Base-by-base conservation (phyloP, 2,329 filamentous ascomycete species). In the Blumeriella jaapii region DNA sequence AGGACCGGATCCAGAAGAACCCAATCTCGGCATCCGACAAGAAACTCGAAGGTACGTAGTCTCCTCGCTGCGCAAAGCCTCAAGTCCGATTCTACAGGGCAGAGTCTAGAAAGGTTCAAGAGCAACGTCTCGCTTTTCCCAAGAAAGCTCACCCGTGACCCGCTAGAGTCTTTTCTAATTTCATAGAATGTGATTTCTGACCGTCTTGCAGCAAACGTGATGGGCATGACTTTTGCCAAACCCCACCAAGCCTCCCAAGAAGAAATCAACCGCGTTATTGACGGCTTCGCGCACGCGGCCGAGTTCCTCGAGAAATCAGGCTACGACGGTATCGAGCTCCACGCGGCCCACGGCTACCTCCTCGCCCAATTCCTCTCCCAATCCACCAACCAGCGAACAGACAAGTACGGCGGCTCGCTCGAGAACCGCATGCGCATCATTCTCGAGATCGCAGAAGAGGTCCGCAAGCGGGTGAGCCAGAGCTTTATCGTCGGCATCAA, bases 251-350 rank as follows among this genome's bases (percentile, higher is more conserved):
- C 68, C 17, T 67, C 65, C 0, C 56, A 67, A 15, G 59, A 62
- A 10, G 72, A 78, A 31, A 72, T 82, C 45, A 52, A 62, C 23
- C 51, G 58, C 10, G 52, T 82, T n/a, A 63, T 76, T n/a, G 63
- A 71, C 14, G 65, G 65, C 2, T 82, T 77, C 47, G 69, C 69
- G 0, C 68, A 79, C 46, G 65, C 73, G 0, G 73, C 74, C 0
- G 68, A 73, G 47, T 80, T 68, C 44, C 59, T 72, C 4, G 64
- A 78, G 39, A 71, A 71, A 50, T 74, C 73, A 0, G 76, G 77
- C 2, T 82, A 63, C 30, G 61, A 70, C 42, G 67, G 67, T 3
- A 57, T 69, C 16, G 31, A 55, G 35, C 45, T 56, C 1, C 55
- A 57, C 24, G 48, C 42, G 10, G 52, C 51, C 3, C 52, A 56